Evolutionary conservation across 2,329 filamentous ascomycete genomes (phyloP).

Genomic region (Aureobasidium sp.): DNA sequence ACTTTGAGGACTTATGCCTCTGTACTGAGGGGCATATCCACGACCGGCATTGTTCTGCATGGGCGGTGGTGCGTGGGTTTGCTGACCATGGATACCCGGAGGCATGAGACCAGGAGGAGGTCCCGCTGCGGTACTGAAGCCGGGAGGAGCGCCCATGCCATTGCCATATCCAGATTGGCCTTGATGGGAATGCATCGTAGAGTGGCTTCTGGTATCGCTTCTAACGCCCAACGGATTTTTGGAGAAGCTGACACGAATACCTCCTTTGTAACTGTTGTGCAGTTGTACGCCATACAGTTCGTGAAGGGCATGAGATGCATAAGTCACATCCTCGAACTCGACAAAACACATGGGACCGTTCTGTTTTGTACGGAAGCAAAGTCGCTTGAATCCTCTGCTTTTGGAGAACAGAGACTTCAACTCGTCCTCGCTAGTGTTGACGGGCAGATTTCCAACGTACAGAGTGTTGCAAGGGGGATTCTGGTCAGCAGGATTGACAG

Average conservation of each 20-base stretch:
- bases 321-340: constrained; percentile 89
- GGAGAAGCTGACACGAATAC: constrained; percentile 90
- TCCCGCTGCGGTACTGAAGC: constrained; percentile 43
- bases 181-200: background rate
- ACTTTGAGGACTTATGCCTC: background rate
- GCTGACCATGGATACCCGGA: constrained; percentile 39
- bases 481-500: constrained; percentile 88
- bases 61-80: constrained; percentile 25
- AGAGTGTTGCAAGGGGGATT: constrained; percentile 97
- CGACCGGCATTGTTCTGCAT: background rate
- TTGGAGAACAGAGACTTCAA: constrained; percentile 89
- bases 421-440: constrained; percentile 90
- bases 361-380: constrained; percentile 89
- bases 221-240: constrained; percentile 94
- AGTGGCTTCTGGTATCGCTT: constrained; percentile 39
- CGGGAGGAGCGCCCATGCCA: constrained; percentile 41
- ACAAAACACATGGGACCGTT: constrained; percentile 99
- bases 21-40: background rate
- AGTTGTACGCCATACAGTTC: constrained; percentile 81
- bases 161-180: constrained; percentile 54
- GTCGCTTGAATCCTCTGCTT: constrained; percentile 86
- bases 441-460: constrained; percentile 92
- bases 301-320: constrained; percentile 81
- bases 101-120: constrained; percentile 74
- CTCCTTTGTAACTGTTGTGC: constrained; percentile 88